Evolutionary conservation across 148 eudicot genomes (phyloP), one percentile per base, ranked within the genome.

Genomic region (Chenopodium berlandieri): DNA sequence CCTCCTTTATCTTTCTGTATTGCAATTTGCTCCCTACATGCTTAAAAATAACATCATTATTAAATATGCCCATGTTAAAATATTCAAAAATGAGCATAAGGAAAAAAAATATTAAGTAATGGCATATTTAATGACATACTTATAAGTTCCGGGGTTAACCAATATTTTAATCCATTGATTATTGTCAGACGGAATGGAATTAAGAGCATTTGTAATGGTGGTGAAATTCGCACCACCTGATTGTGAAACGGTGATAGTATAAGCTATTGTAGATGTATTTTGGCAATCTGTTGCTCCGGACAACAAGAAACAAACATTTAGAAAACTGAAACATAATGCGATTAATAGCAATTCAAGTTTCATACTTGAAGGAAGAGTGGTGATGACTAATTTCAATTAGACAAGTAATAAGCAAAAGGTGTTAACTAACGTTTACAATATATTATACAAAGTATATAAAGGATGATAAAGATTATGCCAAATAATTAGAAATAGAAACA

Each of bases 221-320:
- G 77, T 76, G 65, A 84, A 84, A 22, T 80, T 77, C 11, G 56
- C 74, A 8, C 4, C 44, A 1, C 83, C 86, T 0, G 66, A 62
- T 48, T 71, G 50, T 3, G 83, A 80, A n/a, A 84, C 83, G 0
- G 50, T 84, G 70, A 84, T 75, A 0, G 86, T 84, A 10, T 69
- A 75, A 25, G 82, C 71, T 1, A 79, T 37, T 20, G 56, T 58
- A 25, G 79, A 83, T 68, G 76, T 64, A 44, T 70, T 65, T 27
- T n/a, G 32, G 30, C 81, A 83, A 6, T 83, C 76, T 73, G 47
- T 5, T 17, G 77, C 72, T 17, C 40, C 31, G 30, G 48, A 73
- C 10, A 70, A 20, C 20, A 20, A 10, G 23, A 79, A 34, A 30
- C 67, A 34, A 54, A 17, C 17, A 2, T 22, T 54, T 54, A 70